Evolutionary conservation across 83 land plant genomes (phyloP).

Genomic region (Diphasiastrum complanatum): DNA sequence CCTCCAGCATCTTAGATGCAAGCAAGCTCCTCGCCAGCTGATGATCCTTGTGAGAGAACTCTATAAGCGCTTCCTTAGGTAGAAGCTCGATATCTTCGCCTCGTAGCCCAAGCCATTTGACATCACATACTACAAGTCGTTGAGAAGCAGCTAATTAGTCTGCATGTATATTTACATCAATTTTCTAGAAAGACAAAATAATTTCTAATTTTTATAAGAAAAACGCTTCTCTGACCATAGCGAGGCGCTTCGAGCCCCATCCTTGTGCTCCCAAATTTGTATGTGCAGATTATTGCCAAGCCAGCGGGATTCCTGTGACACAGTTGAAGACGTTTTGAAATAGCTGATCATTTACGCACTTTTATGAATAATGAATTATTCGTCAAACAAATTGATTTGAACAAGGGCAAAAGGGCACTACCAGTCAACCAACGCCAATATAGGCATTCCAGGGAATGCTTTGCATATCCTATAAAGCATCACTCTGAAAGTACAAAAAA

Average conservation of each 20-base stretch:
- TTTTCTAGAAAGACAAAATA: neutral
- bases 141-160: neutral
- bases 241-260: slow-evolving; percentile 90
- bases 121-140: slow-evolving; percentile 62
- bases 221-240: slow-evolving; percentile 47
- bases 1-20: slow-evolving; percentile 69
- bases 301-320: slow-evolving; percentile 85
- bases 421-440: slow-evolving; percentile 91
- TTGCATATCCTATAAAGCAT: slow-evolving; percentile 57
- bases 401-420: slow-evolving; percentile 12
- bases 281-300: slow-evolving; percentile 84
- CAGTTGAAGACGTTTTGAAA: neutral
- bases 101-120: slow-evolving; percentile 86
- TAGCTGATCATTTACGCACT: neutral
- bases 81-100: slow-evolving; percentile 51
- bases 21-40: slow-evolving; percentile 66
- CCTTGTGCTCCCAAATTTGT: slow-evolving; percentile 83
- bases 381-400: neutral
- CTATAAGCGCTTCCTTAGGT: slow-evolving; percentile 44
- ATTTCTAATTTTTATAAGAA: neutral
- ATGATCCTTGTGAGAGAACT: slow-evolving; percentile 51
- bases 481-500: slow-evolving; percentile 39
- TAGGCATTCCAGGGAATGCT: slow-evolving; percentile 63
- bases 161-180: neutral
- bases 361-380: too few relatives aligned